phyloP scores from a whole-genome alignment of 805 yeast genomes.

The Soucietia sequanensis region DNA sequence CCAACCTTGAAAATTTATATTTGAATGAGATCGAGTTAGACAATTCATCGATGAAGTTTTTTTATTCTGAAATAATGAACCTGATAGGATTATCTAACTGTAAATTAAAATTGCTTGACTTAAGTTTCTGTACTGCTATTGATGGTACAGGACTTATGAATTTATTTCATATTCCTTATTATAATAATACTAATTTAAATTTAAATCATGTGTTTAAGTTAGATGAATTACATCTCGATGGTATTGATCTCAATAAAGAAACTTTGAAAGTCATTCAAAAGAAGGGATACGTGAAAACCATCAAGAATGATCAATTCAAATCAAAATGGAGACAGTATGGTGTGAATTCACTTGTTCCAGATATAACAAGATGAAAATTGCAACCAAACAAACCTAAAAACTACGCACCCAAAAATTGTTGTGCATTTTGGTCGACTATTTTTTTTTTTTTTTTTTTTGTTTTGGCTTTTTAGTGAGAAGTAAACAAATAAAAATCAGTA shows the following conservation, averaged over 20 bases:
- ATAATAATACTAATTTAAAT: slow-evolving; percentile 3
- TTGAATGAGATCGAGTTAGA: slow-evolving; percentile 38
- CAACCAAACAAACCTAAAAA: not conserved
- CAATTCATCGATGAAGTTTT: slow-evolving; percentile 27
- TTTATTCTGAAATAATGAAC: slow-evolving; percentile 23
- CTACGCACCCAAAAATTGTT: no score
- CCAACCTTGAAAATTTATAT: slow-evolving; percentile 18
- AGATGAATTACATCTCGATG: slow-evolving; percentile 28
- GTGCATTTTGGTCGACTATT: no score
- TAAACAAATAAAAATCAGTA: not conserved
- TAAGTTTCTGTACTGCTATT: slow-evolving; percentile 33
- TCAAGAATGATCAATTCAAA: slow-evolving; percentile 24
- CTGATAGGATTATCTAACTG: slow-evolving; percentile 11
- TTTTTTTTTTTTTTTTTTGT: no score
- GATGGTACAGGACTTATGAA: slow-evolving; percentile 41
- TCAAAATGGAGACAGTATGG: slow-evolving; percentile 36
- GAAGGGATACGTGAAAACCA: slow-evolving; percentile 13
- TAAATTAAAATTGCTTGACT: slow-evolving; percentile 27
- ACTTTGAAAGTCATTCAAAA: slow-evolving; percentile 21
- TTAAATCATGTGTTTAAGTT: slow-evolving; percentile 9
- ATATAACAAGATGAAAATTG: no score
- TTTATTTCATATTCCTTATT: slow-evolving; percentile 20
- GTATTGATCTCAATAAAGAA: slow-evolving; percentile 28
- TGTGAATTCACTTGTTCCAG: slow-evolving; percentile 23
- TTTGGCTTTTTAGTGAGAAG: not conserved